Base-by-base conservation (phyloP, 2,329 filamentous ascomycete genomes). In the Nigrograna mackinnonii region DNA sequence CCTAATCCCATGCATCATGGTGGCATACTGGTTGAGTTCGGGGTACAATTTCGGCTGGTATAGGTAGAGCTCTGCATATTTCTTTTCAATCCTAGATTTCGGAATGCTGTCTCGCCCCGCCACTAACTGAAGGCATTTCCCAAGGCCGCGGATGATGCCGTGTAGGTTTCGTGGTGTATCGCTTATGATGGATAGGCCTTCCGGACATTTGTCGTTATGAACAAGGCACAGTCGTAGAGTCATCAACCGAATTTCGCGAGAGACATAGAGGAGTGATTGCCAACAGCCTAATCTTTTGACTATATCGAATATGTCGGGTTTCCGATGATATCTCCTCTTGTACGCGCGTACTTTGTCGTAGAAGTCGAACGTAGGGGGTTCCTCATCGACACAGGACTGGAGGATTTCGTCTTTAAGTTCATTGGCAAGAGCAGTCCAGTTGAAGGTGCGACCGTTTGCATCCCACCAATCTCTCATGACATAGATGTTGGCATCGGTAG, bases 341-440 rank as follows among this genome's bases (percentile, higher is more conserved):
- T 17, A 24, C 4, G 16, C 28, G 18, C 18, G 13, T 16, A 12
- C n/a, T 6, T 7, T 35, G 32, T 21, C 20, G 16, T 9, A n/a
- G n/a, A n/a, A n/a, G n/a, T n/a, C n/a, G n/a, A n/a, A n/a, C n/a
- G n/a, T n/a, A n/a, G n/a, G n/a, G n/a, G 31, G 31, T 13, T 38
- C 39, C 4, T 33, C 43, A 16, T 46, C 33, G 28, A 63, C 42
- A 11, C 57, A 61, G 31, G 42, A 54, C 4, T 49, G 37, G 1
- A 66, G 22, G 19, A 64, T 39, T 11, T 47, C 34, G 21, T 58
- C 54, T 24, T 65, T 66, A 0, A 66, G 22, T 18, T 67, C 62
- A 0, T 48, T 60, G 0, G 63, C 53, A 1, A 66, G 37, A 2
- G 6, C 32, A 0, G 14, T 26, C 62, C 60, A 67, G 9, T 60